phyloP scores from a whole-genome alignment of 2,329 filamentous ascomycete genomes.

The Cladophialophora chaetospira region DNA sequence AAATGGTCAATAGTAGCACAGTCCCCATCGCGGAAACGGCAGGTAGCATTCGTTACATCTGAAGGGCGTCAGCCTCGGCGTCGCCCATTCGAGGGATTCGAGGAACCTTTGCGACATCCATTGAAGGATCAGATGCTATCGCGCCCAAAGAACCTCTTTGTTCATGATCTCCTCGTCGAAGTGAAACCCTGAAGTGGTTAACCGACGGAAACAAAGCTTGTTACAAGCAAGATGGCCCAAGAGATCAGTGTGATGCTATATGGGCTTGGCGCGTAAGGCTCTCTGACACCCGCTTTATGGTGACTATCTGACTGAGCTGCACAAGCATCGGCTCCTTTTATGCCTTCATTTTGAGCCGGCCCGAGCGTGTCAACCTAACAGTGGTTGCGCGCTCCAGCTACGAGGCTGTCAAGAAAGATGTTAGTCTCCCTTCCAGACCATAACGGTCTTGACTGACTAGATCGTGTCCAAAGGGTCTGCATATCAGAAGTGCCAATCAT shows the following conservation, averaged over 20 bases:
- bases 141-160: no score
- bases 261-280: conserved; percentile 56
- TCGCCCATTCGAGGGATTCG: neutral
- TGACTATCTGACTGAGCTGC: neutral
- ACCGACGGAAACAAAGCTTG: neutral
- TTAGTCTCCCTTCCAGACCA: conserved; percentile 24
- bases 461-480: conserved; percentile 40
- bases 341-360: conserved; percentile 54
- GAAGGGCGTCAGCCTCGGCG: conserved; percentile 21
- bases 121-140: no score
- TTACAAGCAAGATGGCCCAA: conserved; percentile 33
- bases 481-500: conserved; percentile 46
- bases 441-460: neutral
- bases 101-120: no score
- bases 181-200: neutral
- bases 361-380: conserved; percentile 43
- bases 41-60: conserved; percentile 3
- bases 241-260: conserved; percentile 52
- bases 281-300: neutral
- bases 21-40: neutral
- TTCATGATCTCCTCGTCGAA: no score
- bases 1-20: no score
- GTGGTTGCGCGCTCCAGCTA: conserved; percentile 52
- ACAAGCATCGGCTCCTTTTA: conserved; percentile 60
- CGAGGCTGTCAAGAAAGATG: conserved; percentile 45